Evolutionary conservation across 2,329 filamentous ascomycete species (phyloP), one percentile per base, ranked within the genome.

Genomic region (Diaporthe eres): DNA sequence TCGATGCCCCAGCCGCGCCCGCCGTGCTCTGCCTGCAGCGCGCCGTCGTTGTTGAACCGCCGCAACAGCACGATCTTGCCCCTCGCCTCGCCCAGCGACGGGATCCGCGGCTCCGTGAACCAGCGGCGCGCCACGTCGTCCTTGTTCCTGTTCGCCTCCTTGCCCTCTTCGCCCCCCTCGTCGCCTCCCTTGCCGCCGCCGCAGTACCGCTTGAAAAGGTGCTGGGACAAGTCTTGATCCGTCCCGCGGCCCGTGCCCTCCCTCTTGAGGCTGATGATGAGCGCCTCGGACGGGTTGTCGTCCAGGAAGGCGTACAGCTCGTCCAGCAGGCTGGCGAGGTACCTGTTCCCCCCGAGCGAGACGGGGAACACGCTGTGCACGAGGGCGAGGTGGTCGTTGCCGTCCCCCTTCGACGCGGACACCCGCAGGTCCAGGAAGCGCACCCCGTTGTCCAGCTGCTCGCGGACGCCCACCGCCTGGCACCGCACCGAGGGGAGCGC

Each of bases 401-500:
- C 87, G 49, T 65, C 42, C 25, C 61, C 61, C 25, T 83, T 78
- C 78, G 81, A 85, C 74, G 86, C 87, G 49, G 85, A 88, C 74
- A 98, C 94, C 71, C 97, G 92, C 77, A 99, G 91, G 83, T 99
- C 97, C 79, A 99, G 92, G 88, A 98, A 98, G 71, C 97, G 95
- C 61, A 98, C 94, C 39, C 97, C 97, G 82, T 98, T 96, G 74
- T 92, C 88, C 39, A 99, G 91, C 85, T 99, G 97, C 72, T 93
- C 91, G 67, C 88, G 87, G 7, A 97, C 89, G 77, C 91, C 88
- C 25, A 96, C 95, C 47, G 94, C 93, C 85, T 99, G 97, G 84
- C 97, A 98, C 53, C 97, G 94, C 51, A 98, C 97, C 1, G 95
- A 98, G 1, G 97, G 97, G 7, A 98, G 90, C 17, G 97, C 96